Evolutionary conservation across 192 early-diverging fungal genomes (phyloP).

Genomic region (Gryganskiella cystojenkinii): DNA sequence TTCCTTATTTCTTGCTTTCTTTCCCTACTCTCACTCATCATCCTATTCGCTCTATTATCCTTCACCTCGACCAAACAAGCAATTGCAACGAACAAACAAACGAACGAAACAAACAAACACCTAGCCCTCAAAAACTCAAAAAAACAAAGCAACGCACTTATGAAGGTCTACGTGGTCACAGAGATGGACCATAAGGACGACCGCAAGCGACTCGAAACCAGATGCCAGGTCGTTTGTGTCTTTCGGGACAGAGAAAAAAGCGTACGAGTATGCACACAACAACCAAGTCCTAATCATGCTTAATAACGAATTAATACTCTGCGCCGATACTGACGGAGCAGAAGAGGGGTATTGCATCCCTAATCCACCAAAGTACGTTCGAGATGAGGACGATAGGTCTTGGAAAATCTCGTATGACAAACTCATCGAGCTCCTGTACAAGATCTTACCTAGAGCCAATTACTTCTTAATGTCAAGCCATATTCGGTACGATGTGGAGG

Average conservation of each 20-base stretch:
- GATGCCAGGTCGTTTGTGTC: neutral
- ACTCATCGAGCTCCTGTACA: neutral
- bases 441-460: neutral
- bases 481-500: neutral
- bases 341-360: too few relatives aligned
- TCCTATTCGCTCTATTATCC: too few relatives aligned
- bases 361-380: neutral
- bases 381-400: neutral
- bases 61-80: too few relatives aligned
- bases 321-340: neutral
- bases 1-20: too few relatives aligned
- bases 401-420: slow-evolving; percentile 5
- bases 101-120: neutral
- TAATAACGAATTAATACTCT: neutral
- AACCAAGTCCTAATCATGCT: neutral
- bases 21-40: too few relatives aligned
- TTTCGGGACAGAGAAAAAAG: slow-evolving; percentile 3
- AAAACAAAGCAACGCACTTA: too few relatives aligned
- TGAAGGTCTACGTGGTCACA: slow-evolving; percentile 2
- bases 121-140: too few relatives aligned
- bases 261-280: slow-evolving; percentile 8
- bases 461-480: neutral
- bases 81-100: too few relatives aligned
- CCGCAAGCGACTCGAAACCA: neutral
- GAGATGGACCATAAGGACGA: neutral